Evolutionary conservation across 179 eudicot species (phyloP), one percentile per base, ranked within the genome.

Genomic region (Dionaea muscipula): DNA sequence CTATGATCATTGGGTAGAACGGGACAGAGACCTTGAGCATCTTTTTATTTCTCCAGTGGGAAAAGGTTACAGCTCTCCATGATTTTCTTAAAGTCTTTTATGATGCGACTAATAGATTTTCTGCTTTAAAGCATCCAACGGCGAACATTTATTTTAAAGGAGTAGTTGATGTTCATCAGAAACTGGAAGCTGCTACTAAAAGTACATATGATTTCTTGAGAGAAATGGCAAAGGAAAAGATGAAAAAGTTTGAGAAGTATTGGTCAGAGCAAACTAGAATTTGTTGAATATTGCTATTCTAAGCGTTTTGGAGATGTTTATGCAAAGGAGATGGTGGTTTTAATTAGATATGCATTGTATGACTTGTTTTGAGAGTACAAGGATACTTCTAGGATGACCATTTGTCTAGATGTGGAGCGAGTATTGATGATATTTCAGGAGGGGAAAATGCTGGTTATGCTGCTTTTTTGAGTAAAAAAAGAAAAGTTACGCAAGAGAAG

Each of bases 261-360:
- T 59, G 35, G 70, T 44, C 35, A 11, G 55, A 66, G 0, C 22
- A 59, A 59, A 39, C 24, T 59, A 0, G 17, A 53, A 8, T 53
- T 21, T 27, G 59, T 58, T 45, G 55, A 52, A 15, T 58, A 39
- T 46, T 45, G 55, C 20, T 65, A 51, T 25, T 7, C 1, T 2
- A 51, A 51, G 19, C 22, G 41, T 15, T 58, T 49, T 52, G 59
- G 39, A 1, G 25, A 2, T 3, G 54, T 15, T 7, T 36, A 25
- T 23, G 64, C 59, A 0, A 25, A 19, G n/a, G 22, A 21, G 35
- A 6, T 20, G n/a, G 18, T 58, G 35, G 49, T 21, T 9, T 12
- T 13, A 13, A 20, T 56, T 5, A n/a, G 26, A 31, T 21, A 14
- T 23, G 52, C 60, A 5, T 36, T 66, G 12, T 19, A 7, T 18